Evolutionary conservation across 371 early-diverging fungal genomes (phyloP).

Genomic region (Capillidium heterosporum): DNA sequence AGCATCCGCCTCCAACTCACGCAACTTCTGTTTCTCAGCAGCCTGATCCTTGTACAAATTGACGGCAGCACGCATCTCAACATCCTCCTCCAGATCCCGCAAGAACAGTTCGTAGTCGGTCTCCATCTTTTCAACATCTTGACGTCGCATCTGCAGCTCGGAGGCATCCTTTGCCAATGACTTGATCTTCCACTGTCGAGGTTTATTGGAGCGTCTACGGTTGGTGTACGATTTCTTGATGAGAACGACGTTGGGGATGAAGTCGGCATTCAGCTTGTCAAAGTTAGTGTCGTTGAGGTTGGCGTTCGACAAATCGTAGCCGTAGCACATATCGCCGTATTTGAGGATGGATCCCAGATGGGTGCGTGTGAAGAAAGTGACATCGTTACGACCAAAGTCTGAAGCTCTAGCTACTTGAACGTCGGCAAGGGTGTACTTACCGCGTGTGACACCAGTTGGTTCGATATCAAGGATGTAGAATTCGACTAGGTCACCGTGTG

Average conservation of each 20-base stretch:
- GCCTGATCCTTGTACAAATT: constrained; percentile 63
- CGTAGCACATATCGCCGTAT: constrained; percentile 81
- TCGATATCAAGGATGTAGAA: constrained; percentile 90
- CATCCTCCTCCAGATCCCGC: constrained; percentile 92
- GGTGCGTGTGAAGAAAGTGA: constrained; percentile 66
- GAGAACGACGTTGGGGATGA: constrained; percentile 70
- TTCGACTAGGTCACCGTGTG: constrained; percentile 58
- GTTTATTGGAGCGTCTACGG: constrained; percentile 65
- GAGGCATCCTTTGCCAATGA: constrained; percentile 73
- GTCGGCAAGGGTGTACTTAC: constrained; percentile 54
- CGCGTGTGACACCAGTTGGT: constrained; percentile 48
- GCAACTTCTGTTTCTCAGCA: neutral
- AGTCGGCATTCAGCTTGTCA: constrained; percentile 35
- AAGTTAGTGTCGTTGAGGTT: constrained; percentile 85
- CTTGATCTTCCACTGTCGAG: constrained; percentile 82
- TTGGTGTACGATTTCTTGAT: constrained; percentile 83
- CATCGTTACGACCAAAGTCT: constrained; percentile 74
- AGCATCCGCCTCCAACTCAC: constrained; percentile 12
- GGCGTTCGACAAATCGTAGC: constrained; percentile 62
- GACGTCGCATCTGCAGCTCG: constrained; percentile 52
- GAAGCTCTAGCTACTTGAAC: constrained; percentile 55
- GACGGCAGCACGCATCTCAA: constrained; percentile 78
- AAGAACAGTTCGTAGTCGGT: constrained; percentile 73
- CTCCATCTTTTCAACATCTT: constrained; percentile 51
- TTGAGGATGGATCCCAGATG: constrained; percentile 83